Evolutionary conservation across 2,329 filamentous ascomycete genomes (phyloP).

Genomic region (Rhinocladiella mackenziei): DNA sequence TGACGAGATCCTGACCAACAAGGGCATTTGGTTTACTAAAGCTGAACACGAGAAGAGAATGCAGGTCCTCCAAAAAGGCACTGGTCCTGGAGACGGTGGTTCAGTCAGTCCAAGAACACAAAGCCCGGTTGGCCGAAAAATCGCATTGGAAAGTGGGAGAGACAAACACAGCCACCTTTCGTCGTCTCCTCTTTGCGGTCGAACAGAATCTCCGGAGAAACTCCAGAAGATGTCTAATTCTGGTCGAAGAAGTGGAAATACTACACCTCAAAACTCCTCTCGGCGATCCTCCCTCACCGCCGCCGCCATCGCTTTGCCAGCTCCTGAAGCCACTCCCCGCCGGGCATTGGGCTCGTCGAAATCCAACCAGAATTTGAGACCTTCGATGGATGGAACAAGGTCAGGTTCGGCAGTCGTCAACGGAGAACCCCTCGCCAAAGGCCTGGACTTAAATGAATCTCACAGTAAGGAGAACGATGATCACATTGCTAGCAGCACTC

Average conservation of each 20-base stretch:
- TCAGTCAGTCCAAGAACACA: constrained; percentile 28
- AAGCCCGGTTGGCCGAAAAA: constrained; percentile 20
- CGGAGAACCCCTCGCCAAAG: constrained; percentile 11
- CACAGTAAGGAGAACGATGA: constrained; percentile 4
- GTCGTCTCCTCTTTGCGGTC: constrained; percentile 22
- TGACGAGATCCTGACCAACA: constrained; percentile 75
- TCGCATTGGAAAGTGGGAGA: constrained; percentile 1
- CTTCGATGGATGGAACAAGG: constrained; percentile 2
- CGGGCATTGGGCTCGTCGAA: constrained; percentile 4
- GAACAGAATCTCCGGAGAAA: constrained; percentile 10
- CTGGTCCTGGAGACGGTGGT: constrained; percentile 27
- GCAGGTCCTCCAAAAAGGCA: constrained; percentile 42
- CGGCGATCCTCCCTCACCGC: constrained; percentile 12
- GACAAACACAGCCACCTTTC: constrained; percentile 15
- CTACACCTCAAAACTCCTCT: constrained; percentile 12
- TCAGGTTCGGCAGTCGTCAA: constrained; percentile 8
- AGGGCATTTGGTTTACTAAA: constrained; percentile 65
- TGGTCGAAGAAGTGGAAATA: constrained; percentile 7
- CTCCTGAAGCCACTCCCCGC: constrained; percentile 2
- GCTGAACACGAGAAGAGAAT: constrained; percentile 59
- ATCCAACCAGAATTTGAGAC: constrained; percentile 2
- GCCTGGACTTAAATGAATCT: constrained; percentile 2
- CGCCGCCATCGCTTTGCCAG: constrained; percentile 11
- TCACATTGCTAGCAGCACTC: constrained; percentile 12
- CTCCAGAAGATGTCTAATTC: background rate